Evolutionary conservation across 129 eudicot genomes (phyloP).

Genomic region (Lactuca sativa): DNA sequence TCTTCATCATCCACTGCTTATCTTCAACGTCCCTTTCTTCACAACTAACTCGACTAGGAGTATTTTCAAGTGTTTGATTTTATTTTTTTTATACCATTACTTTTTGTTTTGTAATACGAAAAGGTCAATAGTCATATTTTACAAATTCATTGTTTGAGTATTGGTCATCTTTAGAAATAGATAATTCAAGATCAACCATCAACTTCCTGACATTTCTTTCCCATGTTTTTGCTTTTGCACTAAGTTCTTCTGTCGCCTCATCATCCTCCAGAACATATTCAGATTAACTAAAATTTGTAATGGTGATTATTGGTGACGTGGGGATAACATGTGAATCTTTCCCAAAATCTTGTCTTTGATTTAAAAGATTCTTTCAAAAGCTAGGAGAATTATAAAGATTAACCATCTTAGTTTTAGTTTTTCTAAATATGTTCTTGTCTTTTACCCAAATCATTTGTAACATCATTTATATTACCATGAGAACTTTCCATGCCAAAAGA

Average conservation of each 20-base stretch:
- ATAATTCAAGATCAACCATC: slow-evolving; percentile 48
- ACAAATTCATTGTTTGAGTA: slow-evolving; percentile 43
- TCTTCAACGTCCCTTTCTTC: slow-evolving; percentile 34
- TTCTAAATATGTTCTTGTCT: slow-evolving; percentile 36
- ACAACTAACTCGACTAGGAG: slow-evolving; percentile 39
- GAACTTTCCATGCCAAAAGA: slow-evolving; percentile 41
- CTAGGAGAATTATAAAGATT: slow-evolving; percentile 39
- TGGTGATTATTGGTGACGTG: slow-evolving; percentile 44
- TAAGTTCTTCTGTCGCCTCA: slow-evolving; percentile 47
- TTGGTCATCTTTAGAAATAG: slow-evolving; percentile 46
- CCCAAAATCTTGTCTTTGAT: slow-evolving; percentile 42
- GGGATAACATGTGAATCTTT: slow-evolving; percentile 31
- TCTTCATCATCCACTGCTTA: slow-evolving; percentile 26
- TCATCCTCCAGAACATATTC: slow-evolving; percentile 38
- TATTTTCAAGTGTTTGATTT: slow-evolving; percentile 49
- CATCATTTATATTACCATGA: slow-evolving; percentile 40
- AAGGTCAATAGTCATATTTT: slow-evolving; percentile 54
- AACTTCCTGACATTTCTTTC: slow-evolving; percentile 70
- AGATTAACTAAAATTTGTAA: slow-evolving; percentile 39
- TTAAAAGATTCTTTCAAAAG: slow-evolving; percentile 39
- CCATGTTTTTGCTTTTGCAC: slow-evolving; percentile 74
- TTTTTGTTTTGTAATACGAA: slow-evolving; percentile 48
- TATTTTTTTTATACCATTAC: slow-evolving; percentile 47
- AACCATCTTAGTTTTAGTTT: slow-evolving; percentile 35
- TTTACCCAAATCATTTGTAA: slow-evolving; percentile 32